Evolutionary conservation across 352 stramenopile species (phyloP).

Genomic region (Thalassiosira pacifica): DNA sequence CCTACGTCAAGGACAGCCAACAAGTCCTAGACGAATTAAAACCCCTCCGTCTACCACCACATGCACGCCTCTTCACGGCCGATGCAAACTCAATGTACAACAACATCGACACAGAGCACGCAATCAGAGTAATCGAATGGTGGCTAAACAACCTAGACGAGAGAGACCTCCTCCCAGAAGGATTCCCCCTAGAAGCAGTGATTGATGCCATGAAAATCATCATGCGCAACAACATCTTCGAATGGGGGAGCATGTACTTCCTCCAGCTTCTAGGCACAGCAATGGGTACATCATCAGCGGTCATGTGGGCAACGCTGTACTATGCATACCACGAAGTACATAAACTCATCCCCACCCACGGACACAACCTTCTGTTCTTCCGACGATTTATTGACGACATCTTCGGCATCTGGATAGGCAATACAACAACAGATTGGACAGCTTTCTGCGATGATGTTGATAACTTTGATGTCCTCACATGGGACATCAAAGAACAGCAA

Average conservation of each 20-base stretch:
- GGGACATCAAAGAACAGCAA: conserved; percentile 15
- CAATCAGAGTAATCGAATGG: conserved; percentile 2
- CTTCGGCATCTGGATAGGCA: conserved; percentile 13
- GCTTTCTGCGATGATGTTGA: conserved; percentile 26
- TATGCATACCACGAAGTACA: conserved; percentile 33
- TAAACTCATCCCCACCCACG: background rate
- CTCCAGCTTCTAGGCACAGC: conserved; percentile 49
- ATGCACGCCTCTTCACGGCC: background rate
- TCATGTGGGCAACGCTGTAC: conserved; percentile 43
- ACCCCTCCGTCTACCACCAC: conserved; percentile 6
- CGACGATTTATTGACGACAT: conserved; percentile 22
- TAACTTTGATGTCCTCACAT: conserved; percentile 19
- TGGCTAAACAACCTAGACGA: background rate
- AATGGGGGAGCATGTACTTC: conserved; percentile 48
- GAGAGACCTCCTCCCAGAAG: background rate
- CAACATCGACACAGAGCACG: conserved; percentile 12
- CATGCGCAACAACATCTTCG: conserved; percentile 53
- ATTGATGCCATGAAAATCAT: conserved; percentile 24
- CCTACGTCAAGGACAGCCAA: conserved; percentile 25
- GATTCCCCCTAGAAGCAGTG: conserved; percentile 32
- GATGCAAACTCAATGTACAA: conserved; percentile 26
- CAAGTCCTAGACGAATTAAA: conserved; percentile 3
- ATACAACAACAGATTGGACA: conserved; percentile 13
- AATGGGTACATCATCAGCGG: conserved; percentile 55
- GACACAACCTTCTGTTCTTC: background rate